phyloP scores from a whole-genome alignment of 2,329 filamentous ascomycete genomes.

The Penicillium sp. region DNA sequence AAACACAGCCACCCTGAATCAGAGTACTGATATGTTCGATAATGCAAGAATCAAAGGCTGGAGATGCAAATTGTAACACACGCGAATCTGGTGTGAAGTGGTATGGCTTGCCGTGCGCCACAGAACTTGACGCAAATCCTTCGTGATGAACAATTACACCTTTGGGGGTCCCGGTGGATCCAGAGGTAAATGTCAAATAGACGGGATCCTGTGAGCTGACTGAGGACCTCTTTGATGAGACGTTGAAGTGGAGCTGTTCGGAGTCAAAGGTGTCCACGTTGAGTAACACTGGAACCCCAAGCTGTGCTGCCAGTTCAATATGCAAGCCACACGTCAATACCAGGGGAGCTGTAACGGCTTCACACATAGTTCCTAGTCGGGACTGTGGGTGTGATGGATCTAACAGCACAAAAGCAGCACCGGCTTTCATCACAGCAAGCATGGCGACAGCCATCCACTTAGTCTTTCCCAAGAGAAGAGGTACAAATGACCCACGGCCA shows the following conservation, averaged over 20 bases:
- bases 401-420: conserved; percentile 28
- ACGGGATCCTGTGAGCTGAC: conserved; percentile 30
- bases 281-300: neutral
- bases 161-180: conserved; percentile 32
- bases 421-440: conserved; percentile 31
- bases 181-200: conserved; percentile 58
- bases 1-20: conserved; percentile 17
- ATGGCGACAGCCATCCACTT: conserved; percentile 23
- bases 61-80: conserved; percentile 8
- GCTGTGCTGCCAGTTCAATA: neutral
- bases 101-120: conserved; percentile 13
- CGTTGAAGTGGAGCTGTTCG: neutral
- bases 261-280: neutral
- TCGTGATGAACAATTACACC: conserved; percentile 6
- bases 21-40: conserved; percentile 15
- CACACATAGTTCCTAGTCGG: neutral
- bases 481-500: conserved; percentile 1
- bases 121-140: conserved; percentile 7
- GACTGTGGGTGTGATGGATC: conserved; percentile 3
- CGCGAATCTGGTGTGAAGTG: conserved; percentile 2
- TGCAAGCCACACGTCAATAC: neutral
- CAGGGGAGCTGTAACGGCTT: neutral
- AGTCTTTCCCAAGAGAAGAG: conserved; percentile 5
- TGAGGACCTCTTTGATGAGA: neutral
- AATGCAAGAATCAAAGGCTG: conserved; percentile 6